Evolutionary conservation across 2,329 filamentous ascomycete genomes (phyloP), one percentile per base, ranked within the genome.

Genomic region (Zymoseptoria tritici): DNA sequence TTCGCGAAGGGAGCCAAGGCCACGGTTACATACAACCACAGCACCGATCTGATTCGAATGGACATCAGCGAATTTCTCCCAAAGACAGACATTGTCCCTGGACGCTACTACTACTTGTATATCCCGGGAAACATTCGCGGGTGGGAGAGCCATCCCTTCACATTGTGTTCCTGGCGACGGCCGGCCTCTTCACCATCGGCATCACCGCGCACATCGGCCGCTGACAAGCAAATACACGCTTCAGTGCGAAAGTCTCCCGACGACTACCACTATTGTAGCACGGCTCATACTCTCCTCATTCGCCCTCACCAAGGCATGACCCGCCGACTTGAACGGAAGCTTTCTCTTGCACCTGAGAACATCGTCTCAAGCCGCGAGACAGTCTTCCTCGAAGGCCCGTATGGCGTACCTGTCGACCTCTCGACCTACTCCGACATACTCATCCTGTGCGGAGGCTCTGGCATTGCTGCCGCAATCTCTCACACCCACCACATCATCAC

Each of bases 101-200:
- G 80, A 9, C 74, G 77, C 9, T 80, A 81, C 64, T 83, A 80
- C 63, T 81, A 78, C 60, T 67, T 83, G 9, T 80, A 82, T 57
- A 74, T 77, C 54, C 76, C 78, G 0, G 69, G 77, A 4, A 72
- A 74, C 19, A 69, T 77, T 13, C 72, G 73, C 8, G 74, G 78
- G 2, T 82, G 78, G 71, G 77, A 82, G 58, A 82, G 75, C 57
- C 80, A 83, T 61, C 80, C 80, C 0, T 82, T 83, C 64, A 79
- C 77, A 0, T 64, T 80, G 1, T 77, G 74, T 52, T 64, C 65
- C 0, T 74, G 60, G 64, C 54, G 52, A 20, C 60, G 66, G 21
- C 19, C 58, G 7, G 36, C 9, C 13, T n/a, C 20, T 3, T 51
- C 59, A 11, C 29, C 42, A 8, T 51, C 59, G 7, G 9, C 52